Evolutionary conservation across 768 basidiomycete genomes (phyloP), one percentile per base, ranked within the genome.

Genomic region (Tricholomella constricta): DNA sequence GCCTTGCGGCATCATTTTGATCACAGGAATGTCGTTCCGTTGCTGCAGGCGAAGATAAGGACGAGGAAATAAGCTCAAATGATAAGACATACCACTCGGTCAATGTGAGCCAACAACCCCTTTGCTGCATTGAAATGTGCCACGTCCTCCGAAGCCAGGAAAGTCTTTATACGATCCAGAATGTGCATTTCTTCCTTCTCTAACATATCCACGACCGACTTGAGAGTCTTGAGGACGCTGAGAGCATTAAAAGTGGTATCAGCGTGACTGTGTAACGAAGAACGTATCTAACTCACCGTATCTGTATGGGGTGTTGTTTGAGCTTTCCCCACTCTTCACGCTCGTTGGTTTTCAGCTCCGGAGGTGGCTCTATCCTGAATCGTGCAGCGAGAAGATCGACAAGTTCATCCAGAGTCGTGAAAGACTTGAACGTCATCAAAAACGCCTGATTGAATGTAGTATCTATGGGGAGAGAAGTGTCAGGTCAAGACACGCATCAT

Each of bases 401-500:
- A 8, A 98, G 73, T 43, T 93, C 87, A 51, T 90, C 82, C 40
- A 90, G 75, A 5, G 85, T 86, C 14, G 91, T 91, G 69, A 98
- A 98, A 1, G 93, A 94, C 64, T 94, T 92, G 78, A 92, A 97
- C 1, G 96, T 97, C 83, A 97, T 88, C 58, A 98, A 72, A 80
- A 98, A 98, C 1, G 94, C 87, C 65, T 88, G 86, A 67, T 80
- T 89, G 71, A 88, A 96, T 6, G 82, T 81, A 0, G 86, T 80
- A 68, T 97, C 60, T 52, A 47, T 50, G 22, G 17, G 15, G 27
- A 44, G 44, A 51, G n/a, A 15, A 43, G 6, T 12, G 27, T 38
- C 19, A 51, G 54, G n/a, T n/a, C n/a, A 20, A 48, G 25, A 31
- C 20, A 42, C 55, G 31, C 57, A 46, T 32, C 19, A 43, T 35